Base-by-base conservation (phyloP, 306 rosid genomes). In the Senna siamea region DNA sequence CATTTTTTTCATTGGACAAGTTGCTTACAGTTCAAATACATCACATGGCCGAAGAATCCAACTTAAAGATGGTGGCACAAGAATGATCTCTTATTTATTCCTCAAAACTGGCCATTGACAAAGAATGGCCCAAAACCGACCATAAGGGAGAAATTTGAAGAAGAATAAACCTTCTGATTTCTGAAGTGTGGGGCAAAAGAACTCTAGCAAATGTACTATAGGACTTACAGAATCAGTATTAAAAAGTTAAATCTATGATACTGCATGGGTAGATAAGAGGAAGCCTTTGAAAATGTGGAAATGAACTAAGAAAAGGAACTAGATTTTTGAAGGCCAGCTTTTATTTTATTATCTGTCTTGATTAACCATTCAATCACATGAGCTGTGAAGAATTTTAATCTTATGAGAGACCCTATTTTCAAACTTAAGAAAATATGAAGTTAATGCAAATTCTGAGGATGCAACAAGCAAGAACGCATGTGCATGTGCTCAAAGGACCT, bases 41-140 rank as follows among this genome's bases (percentile, higher is more conserved):
- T 55, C 73, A 60, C 23, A 20, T 70, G 76, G 47, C 47, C 41
- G 68, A 61, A 69, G 76, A 74, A 60, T 80, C 76, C 76, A 53
- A 50, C 43, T 11, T 62, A 69, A 52, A 69, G 59, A 41, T 61
- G 30, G 73, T 55, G 44, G 53, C 54, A 51, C 48, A 22, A 44
- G 38, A 34, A 40, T 22, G 30, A 20, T 41, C 52, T 64, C 52
- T 0, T 41, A 22, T 64, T 20, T 41, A 20, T 41, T 64, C 32
- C 11, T 65, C 35, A 44, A 75, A 67, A 72, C 41, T 17, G 50
- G 69, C 76, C 70, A 69, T 20, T 46, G 84, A 62, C 59, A 75
- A 69, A 75, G 68, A 53, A 69, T 54, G 37, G 73, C 19, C 56
- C 69, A 80, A 53, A 74, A 75, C 35, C 23, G 40, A 19, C 53